Evolutionary conservation across 306 rosid species (phyloP).

Genomic region (Cyamopsis tetragonoloba): DNA sequence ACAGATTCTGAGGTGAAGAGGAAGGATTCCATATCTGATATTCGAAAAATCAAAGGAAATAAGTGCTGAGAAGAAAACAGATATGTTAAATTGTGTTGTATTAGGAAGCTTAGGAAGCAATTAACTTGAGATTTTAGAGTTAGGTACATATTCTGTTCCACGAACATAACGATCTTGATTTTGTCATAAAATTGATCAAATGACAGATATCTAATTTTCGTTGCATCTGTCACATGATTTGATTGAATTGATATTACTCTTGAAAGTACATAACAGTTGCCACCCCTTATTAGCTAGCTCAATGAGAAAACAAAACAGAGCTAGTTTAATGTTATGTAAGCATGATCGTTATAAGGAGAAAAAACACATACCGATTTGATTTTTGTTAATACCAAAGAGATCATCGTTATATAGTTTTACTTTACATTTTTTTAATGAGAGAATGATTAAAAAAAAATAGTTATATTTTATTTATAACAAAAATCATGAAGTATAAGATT

Average conservation of each 20-base stretch:
- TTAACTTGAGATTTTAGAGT: not conserved
- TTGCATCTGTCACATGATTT: not conserved
- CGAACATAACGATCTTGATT: not conserved
- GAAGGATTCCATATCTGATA: constrained; percentile 63
- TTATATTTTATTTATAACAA: no score
- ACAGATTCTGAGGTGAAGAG: constrained; percentile 89
- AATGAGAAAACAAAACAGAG: no score
- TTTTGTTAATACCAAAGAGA: no score
- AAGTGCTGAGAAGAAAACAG: not conserved
- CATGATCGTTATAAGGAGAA: not conserved
- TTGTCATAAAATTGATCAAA: not conserved
- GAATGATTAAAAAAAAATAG: not conserved
- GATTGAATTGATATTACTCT: not conserved
- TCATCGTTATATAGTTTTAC: no score
- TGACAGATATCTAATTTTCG: not conserved
- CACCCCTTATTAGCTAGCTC: not conserved
- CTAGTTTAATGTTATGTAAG: not conserved
- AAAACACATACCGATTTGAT: not conserved
- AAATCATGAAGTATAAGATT: not conserved
- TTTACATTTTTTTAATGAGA: not conserved
- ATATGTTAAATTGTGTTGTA: constrained; percentile 4
- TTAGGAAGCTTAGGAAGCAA: not conserved
- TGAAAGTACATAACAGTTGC: not conserved
- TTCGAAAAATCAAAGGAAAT: not conserved
- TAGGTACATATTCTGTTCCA: not conserved